These are phyloP conservation scores for Brassica carinata DNA, from an alignment of 345 rosid species.

Conservation along the genomic window DNA sequence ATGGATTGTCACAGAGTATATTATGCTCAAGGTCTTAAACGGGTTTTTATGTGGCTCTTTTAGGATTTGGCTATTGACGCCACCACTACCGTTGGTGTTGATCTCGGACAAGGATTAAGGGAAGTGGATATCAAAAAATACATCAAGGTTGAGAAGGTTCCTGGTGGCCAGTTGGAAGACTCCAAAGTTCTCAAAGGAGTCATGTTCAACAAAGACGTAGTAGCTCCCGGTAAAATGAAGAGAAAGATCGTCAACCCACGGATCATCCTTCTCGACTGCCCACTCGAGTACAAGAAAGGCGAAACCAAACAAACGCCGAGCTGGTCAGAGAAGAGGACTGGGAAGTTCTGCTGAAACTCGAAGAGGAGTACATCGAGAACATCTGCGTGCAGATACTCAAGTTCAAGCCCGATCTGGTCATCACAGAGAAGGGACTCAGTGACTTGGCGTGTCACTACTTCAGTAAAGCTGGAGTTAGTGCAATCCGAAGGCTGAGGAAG, in stretches of 20 bases:
- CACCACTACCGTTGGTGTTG: slow-evolving; percentile 76
- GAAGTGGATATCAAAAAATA: slow-evolving; percentile 94
- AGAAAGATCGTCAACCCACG: slow-evolving; percentile 87
- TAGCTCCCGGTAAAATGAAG: slow-evolving; percentile 96
- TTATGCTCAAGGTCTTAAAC: neutral
- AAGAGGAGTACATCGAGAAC: slow-evolving; percentile 90
- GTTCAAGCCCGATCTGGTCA: slow-evolving; percentile 86
- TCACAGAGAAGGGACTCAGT: slow-evolving; percentile 95
- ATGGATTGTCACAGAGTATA: slow-evolving; percentile 1
- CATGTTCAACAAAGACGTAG: slow-evolving; percentile 92
- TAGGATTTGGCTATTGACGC: slow-evolving; percentile 98
- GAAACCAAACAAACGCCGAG: slow-evolving; percentile 98
- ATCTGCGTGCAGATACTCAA: slow-evolving; percentile 80
- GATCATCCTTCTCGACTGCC: slow-evolving; percentile 82
- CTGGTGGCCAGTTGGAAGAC: slow-evolving; percentile 94
- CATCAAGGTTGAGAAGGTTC: slow-evolving; percentile 92
- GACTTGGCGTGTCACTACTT: slow-evolving; percentile 93
- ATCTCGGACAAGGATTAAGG: slow-evolving; percentile 90
- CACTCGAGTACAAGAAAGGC: slow-evolving; percentile 96
- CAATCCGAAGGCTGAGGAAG: slow-evolving; percentile 92
- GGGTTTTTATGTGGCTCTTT: neutral
- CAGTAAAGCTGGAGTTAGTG: slow-evolving; percentile 94
- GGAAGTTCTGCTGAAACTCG: slow-evolving; percentile 78
- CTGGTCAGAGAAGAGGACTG: slow-evolving; percentile 91
- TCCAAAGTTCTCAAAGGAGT: slow-evolving; percentile 92